Evolutionary conservation across 495 filamentous ascomycete species (phyloP), one percentile per base, ranked within the genome.

Genomic region (Xylaria sp.): DNA sequence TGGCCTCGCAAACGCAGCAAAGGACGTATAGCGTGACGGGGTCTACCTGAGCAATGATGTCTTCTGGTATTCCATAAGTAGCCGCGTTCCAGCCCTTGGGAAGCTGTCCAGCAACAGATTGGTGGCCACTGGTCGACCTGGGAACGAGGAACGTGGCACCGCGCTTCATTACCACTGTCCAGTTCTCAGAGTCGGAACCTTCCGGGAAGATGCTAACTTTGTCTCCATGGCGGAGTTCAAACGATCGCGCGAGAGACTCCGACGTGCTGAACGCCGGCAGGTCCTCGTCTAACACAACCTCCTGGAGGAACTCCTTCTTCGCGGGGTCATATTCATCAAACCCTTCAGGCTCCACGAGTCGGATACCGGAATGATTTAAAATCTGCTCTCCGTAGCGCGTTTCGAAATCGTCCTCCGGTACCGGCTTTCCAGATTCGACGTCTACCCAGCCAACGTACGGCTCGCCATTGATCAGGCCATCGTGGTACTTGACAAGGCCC

Each of bases 401-500:
- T 82, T 96, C 95, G 79, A 97, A 82, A 74, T 97, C 93, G 79
- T 93, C 93, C 81, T 97, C 93, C 69, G 95, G 91, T 26, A 97
- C 92, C 21, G 94, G 93, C 55, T 95, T 91, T 6, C 91, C 88
- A 61, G 90, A 88, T 84, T 94, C 95, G 50, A 85, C 84, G 74
- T 97, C 93, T 50, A 96, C 90, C 93, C 93, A 97, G 52, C 93
- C 93, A 64, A 93, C 44, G 88, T 58, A 80, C 93, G 92, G 71
- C 88, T 84, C 84, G 77, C 93, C 91, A 80, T 93, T 92, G 77
- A 94, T 86, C 15, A 90, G 89, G 48, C 90, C 92, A 76, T 95
- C 94, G 82, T 95, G 90, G 77, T 97, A 93, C 81, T 91, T 94
- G 79, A 97, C 95, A 61, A 97, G 88, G 68, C 93, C 93, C 91